Base-by-base conservation (phyloP, 306 rosid species). In the Trichosanthes truncata region DNA sequence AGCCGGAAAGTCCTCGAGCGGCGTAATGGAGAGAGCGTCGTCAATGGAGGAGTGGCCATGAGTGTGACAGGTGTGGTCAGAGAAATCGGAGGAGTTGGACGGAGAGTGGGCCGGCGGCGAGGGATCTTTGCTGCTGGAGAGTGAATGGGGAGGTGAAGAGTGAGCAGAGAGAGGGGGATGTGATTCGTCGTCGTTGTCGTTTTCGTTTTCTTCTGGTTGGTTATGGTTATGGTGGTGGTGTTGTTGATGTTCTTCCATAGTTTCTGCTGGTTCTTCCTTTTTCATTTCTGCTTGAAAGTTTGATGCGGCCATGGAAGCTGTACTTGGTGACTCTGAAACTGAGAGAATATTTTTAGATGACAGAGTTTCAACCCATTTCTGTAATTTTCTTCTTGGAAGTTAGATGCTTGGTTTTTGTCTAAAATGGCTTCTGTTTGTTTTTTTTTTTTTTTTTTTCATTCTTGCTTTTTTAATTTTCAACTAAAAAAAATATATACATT, bases 71-170 rank as follows among this genome's bases (percentile, higher is more conserved):
- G 62, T 78, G 45, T 82, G 87, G 9, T 86, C 87, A 31, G 84
- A 79, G 78, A 87, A 85, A 21, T 87, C 82, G 13, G 87, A 67
- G 0, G 86, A 83, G 84, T 80, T 74, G 0, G 81, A 33, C 35
- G 84, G 86, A 20, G 89, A 85, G 41, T 81, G 88, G 6, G 60
- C 74, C 5, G 81, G 84, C 6, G 87, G 94, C 3, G 94, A 86
- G 11, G 93, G 85, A 78, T 86, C 57, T 59, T 80, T 84, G 84
- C 74, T 81, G 76, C 66, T 21, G 40, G 80, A 79, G 40, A 53
- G 81, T 25, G 84, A 74, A 6, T 69, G 85, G 35, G 89, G 81
- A 55, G 88, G 83, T 55, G 89, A 86, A 41, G 59, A 79, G 36
- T 23, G 18, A 40, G 80, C 7, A 74, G 77, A 9, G 78, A 79